Base-by-base conservation (phyloP, 345 rosid genomes). In the Populus alba region DNA sequence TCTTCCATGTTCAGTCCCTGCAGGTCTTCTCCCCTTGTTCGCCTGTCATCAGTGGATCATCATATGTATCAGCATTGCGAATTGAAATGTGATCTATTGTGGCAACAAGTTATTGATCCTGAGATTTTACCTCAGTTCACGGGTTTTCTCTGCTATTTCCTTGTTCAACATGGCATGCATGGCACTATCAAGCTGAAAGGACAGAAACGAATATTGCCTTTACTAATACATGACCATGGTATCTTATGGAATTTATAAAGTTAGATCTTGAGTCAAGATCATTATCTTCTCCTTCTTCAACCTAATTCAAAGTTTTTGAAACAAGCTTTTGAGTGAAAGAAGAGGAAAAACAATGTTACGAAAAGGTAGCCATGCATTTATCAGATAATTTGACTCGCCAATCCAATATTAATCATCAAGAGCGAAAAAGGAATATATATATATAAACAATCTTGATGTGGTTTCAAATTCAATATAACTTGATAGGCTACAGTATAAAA, bases 111-210 rank as follows among this genome's bases (percentile, higher is more conserved):
- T n/a, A n/a, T 57, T 57, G n/a, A 2, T n/a, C 63, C 35, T 37
- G 38, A 22, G 47, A 22, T 29, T 66, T 68, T 85, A 87, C 90
- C 88, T 85, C 33, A 87, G 79, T 63, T 85, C 84, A 66, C 3
- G 81, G 51, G 78, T 83, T 78, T 66, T 87, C 15, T 85, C 86
- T 25, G 68, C 72, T 37, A 85, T 27, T 82, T 87, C 88, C 75
- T 65, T 82, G 79, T 75, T 80, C 80, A 87, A 27, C 8, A 33
- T 73, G 45, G 74, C 77, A 18, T 35, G 15, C n/a, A 57, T 35
- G 55, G 68, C 55, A 27, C 72, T 71, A 29, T 83, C 80, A 69
- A 81, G 80, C 90, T 84, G 51, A 74, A 76, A 72, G 23, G n/a
- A 79, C 17, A 37, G 37, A 5, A 72, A 41, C 45, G 11, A 71